These are phyloP conservation scores for Ruellia speciosa DNA, from an alignment of 305 asterid genomes.

Conservation along the genomic window DNA sequence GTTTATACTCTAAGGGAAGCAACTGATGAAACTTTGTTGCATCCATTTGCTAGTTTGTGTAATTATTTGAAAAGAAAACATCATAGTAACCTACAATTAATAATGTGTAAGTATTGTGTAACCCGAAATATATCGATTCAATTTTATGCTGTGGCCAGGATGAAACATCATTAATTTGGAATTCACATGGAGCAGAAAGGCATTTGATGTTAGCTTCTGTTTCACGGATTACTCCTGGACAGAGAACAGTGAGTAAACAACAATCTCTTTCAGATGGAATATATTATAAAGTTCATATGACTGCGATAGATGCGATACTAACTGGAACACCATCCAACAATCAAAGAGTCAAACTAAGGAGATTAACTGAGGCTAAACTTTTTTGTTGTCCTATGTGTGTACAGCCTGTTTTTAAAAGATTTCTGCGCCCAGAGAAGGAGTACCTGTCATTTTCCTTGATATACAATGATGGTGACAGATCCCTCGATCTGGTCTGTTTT, in stretches of 20 bases:
- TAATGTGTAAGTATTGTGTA: slow-evolving; percentile 6
- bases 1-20: too few species aligned
- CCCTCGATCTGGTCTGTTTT: slow-evolving; percentile 77
- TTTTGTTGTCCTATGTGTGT: slow-evolving; percentile 5
- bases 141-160: slow-evolving; percentile 46
- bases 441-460: slow-evolving; percentile 83
- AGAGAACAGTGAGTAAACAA: slow-evolving; percentile 83
- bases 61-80: slow-evolving; percentile 1
- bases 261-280: slow-evolving; percentile 18
- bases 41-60: too few species aligned
- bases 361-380: slow-evolving; percentile 1
- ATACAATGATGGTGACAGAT: slow-evolving; percentile 78
- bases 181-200: slow-evolving; percentile 78
- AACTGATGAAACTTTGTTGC: too few species aligned
- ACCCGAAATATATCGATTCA: slow-evolving; percentile 8
- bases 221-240: slow-evolving; percentile 78
- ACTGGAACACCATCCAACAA: slow-evolving; percentile 3
- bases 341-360: background rate
- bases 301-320: slow-evolving; percentile 14
- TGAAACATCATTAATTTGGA: slow-evolving; percentile 79
- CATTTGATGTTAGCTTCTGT: slow-evolving; percentile 66
- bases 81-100: background rate
- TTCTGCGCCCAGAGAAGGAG: slow-evolving; percentile 86
- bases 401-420: slow-evolving; percentile 82
- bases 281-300: slow-evolving; percentile 13